These are phyloP conservation scores for Debaryomyces nepalensis DNA, from an alignment of 1,139 yeast species.

Conservation along the genomic window DNA sequence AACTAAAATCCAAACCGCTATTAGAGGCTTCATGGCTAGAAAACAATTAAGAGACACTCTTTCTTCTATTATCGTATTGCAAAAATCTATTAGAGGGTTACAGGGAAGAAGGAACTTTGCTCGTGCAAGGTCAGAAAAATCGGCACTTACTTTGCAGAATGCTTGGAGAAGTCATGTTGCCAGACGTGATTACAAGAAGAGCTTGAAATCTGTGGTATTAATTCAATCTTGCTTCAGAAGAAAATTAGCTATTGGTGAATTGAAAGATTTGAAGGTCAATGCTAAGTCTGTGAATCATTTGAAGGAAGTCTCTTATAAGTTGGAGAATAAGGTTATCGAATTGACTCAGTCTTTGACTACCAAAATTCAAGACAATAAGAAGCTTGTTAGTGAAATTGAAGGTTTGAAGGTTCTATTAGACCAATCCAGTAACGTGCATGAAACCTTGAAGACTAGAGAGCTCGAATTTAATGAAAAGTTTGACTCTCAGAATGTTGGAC, in stretches of 20 bases:
- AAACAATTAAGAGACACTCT: constrained; percentile 47
- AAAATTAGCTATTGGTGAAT: constrained; percentile 68
- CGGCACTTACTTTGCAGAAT: constrained; percentile 75
- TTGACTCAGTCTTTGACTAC: constrained; percentile 82
- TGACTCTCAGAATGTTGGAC: constrained; percentile 50
- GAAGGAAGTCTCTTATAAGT: constrained; percentile 87
- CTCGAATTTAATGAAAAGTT: constrained; percentile 54
- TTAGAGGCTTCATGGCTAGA: constrained; percentile 69
- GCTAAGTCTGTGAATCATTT: constrained; percentile 90
- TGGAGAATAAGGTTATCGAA: constrained; percentile 95
- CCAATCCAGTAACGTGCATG: constrained; percentile 63
- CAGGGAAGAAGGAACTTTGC: constrained; percentile 56
- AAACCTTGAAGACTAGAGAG: constrained; percentile 58
- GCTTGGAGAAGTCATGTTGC: constrained; percentile 62
- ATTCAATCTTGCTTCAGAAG: constrained; percentile 84
- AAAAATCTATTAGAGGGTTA: constrained; percentile 70
- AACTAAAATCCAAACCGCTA: constrained; percentile 67
- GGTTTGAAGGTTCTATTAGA: constrained; percentile 57
- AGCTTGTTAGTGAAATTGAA: constrained; percentile 65
- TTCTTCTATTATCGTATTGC: constrained; percentile 60
- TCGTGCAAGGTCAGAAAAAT: constrained; percentile 55
- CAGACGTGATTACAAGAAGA: constrained; percentile 47
- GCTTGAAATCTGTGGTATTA: constrained; percentile 59
- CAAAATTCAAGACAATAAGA: constrained; percentile 80
- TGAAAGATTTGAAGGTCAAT: constrained; percentile 69